These are phyloP conservation scores for Pichia sp. DNA, from an alignment of 1,139 yeast species.

Conservation along the genomic window DNA sequence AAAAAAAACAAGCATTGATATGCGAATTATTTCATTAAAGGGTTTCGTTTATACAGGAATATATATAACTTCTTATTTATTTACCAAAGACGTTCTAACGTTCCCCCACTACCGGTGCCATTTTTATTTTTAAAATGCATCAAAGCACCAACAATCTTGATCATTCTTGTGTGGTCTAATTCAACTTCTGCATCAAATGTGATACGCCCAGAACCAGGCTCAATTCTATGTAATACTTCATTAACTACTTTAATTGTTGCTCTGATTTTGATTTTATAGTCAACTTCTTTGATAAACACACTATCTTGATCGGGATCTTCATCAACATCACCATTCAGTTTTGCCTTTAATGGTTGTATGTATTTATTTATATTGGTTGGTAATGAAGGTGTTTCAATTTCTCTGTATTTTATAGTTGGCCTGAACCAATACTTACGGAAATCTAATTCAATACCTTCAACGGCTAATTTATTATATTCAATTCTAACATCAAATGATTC, in stretches of 20 bases:
- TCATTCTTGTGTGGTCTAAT: slow-evolving; percentile 29
- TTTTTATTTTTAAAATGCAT: slow-evolving; percentile 20
- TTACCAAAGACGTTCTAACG: slow-evolving; percentile 25
- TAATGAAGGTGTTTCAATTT: slow-evolving; percentile 22
- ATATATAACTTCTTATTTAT: not conserved
- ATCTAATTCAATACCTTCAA: slow-evolving; percentile 28
- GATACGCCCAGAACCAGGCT: slow-evolving; percentile 25
- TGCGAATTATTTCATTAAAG: not conserved
- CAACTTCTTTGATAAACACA: slow-evolving; percentile 20
- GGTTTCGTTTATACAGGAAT: not conserved
- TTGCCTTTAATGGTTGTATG: slow-evolving; percentile 24
- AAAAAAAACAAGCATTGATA: no score
- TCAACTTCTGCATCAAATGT: slow-evolving; percentile 28
- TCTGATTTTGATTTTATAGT: slow-evolving; percentile 26
- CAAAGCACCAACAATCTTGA: slow-evolving; percentile 23
- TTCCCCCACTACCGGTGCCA: slow-evolving; percentile 18
- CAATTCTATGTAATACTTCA: slow-evolving; percentile 17
- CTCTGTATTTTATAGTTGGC: slow-evolving; percentile 22
- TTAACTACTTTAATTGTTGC: slow-evolving; percentile 23
- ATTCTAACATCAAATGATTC: slow-evolving; percentile 24
- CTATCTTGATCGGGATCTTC: slow-evolving; percentile 22
- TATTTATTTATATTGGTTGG: slow-evolving; percentile 25
- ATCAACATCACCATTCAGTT: slow-evolving; percentile 17
- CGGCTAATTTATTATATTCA: slow-evolving; percentile 23
- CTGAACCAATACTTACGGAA: slow-evolving; percentile 25